phyloP scores from a whole-genome alignment of 805 yeast species.

The Candida krabiensis region DNA sequence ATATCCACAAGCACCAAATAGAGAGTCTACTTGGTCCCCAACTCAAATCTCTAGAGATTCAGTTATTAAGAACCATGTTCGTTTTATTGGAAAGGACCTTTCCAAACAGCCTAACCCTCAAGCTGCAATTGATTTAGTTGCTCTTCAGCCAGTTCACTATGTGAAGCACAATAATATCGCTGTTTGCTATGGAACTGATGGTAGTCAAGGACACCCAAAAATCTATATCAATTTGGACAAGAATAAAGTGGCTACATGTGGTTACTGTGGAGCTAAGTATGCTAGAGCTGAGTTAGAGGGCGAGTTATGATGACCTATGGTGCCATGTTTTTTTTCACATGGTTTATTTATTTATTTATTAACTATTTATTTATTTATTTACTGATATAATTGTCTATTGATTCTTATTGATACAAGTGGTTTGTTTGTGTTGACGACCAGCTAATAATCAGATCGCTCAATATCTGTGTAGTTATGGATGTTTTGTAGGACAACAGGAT shows the following conservation, averaged over 20 bases:
- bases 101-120: slow-evolving; percentile 72
- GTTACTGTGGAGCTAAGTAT: slow-evolving; percentile 75
- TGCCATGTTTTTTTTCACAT: not conserved
- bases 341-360: slow-evolving; percentile 1
- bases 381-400: not conserved
- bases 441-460: too few species aligned
- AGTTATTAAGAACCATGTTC: slow-evolving; percentile 52
- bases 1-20: slow-evolving; percentile 70
- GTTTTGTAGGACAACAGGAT: too few species aligned
- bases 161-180: slow-evolving; percentile 58
- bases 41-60: slow-evolving; percentile 63
- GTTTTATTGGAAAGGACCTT: slow-evolving; percentile 73
- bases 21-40: slow-evolving; percentile 67
- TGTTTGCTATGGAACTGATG: slow-evolving; percentile 80
- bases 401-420: slow-evolving; percentile 5
- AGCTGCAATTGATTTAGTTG: slow-evolving; percentile 82
- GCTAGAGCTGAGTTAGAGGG: slow-evolving; percentile 52
- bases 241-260: slow-evolving; percentile 71
- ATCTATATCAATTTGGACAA: slow-evolving; percentile 78
- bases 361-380: slow-evolving; percentile 15
- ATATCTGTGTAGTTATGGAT: too few species aligned
- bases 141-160: slow-evolving; percentile 67
- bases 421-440: too few species aligned
- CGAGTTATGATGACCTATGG: slow-evolving; percentile 13
- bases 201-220: slow-evolving; percentile 83